Base-by-base conservation (phyloP, 441 rosid genomes). In the Erysimum pusillum region DNA sequence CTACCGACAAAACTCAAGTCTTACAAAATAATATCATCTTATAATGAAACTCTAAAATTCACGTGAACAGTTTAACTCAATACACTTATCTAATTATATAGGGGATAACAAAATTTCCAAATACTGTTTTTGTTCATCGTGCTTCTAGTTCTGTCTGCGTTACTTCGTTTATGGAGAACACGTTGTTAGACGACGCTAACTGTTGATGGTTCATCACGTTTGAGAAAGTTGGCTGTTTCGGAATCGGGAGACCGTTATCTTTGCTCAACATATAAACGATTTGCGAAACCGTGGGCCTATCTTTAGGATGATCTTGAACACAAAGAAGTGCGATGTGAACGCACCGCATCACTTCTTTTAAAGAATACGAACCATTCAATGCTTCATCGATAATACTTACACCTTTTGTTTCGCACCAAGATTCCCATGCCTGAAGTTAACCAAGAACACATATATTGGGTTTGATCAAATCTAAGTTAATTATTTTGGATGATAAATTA, bases 291-390 rank as follows among this genome's bases (percentile, higher is more conserved):
- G 53, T 60, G 2, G 89, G 89, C 15, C 87, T 60, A 14, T 84
- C 84, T 9, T 3, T 32, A 2, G 81, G 74, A 28, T 76, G 54
- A 39, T 84, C 86, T 76, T 86, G 87, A 28, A 84, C 86, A 3
- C 89, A 87, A 15, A 85, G 53, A 3, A 85, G 77, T n/a, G 83
- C 88, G 0, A 86, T 77, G 9, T 83, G 86, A 34, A 85, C 61
- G 61, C 42, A 66, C 10, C 1, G 61, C 11, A 36, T 17, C 64
- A 60, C 46, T 36, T 60, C 64, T 60, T 36, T 11, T 36, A 18
- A 11, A 6, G 15, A 3, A 18, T 60, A 18, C 0, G 14, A 60
- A 6, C 46, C 64, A 60, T 5, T 1, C 15, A 60, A 0, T 60
- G 45, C 31, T 60, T 36, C 64, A 60, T 60, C 64, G 9, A 60